A percentile compares a stretch with the other conserved stretches of the same genome.
These are phyloP conservation scores for Colletotrichum theobromicola DNA, from an alignment of 2,329 filamentous ascomycete genomes.

Conservation along the genomic window DNA sequence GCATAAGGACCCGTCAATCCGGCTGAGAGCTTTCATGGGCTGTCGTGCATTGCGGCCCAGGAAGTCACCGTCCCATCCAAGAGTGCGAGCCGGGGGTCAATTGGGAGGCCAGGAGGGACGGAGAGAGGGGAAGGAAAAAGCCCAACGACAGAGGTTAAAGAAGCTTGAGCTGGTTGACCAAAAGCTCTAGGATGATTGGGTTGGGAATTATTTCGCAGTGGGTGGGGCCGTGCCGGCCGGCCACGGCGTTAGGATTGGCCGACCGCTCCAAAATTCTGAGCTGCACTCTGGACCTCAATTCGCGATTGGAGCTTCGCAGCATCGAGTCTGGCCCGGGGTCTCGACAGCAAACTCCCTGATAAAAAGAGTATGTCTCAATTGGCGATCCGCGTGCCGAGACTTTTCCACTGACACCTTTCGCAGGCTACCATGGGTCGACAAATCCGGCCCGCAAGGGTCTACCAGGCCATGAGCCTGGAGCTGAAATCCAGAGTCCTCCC, in stretches of 20 bases:
- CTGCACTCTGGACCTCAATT: background rate
- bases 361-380: background rate
- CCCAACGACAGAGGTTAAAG: background rate
- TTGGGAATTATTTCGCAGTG: constrained; percentile 17
- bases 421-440: constrained; percentile 45
- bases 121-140: background rate
- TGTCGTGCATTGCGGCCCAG: constrained; percentile 49
- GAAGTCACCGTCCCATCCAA: constrained; percentile 16
- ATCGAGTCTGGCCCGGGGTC: background rate
- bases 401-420: background rate
- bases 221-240: constrained; percentile 10
- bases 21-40: constrained; percentile 65
- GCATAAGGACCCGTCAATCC: constrained; percentile 65
- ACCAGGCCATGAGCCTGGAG: constrained; percentile 49
- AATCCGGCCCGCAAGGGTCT: constrained; percentile 52
- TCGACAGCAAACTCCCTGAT: background rate
- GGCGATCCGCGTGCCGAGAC: accelerated
- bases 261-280: constrained; percentile 23
- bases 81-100: background rate
- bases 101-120: background rate
- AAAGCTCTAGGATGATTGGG: constrained; percentile 11
- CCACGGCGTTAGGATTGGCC: constrained; percentile 22
- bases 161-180: constrained; percentile 11
- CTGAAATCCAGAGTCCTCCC: constrained; percentile 46
- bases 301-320: background rate